These are phyloP conservation scores for Nigrospora oryzae DNA, from an alignment of 2,329 filamentous ascomycete genomes.

Conservation along the genomic window DNA sequence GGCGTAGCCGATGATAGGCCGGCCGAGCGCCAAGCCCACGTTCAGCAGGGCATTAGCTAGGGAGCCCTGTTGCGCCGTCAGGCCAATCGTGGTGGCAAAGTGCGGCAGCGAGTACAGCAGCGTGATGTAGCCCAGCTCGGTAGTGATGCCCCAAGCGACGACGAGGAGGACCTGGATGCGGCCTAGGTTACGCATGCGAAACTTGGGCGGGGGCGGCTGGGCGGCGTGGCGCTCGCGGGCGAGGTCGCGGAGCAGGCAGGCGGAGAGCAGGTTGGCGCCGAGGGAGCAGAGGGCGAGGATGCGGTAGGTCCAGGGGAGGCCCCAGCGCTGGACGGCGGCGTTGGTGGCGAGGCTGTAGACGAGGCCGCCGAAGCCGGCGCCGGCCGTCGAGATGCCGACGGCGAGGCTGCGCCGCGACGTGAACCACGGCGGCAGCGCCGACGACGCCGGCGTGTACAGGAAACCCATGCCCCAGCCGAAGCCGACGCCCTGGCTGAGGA, in stretches of 20 bases:
- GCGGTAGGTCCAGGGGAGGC: slow-evolving; percentile 52
- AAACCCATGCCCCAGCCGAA: slow-evolving; percentile 56
- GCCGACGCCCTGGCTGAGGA: slow-evolving; percentile 48
- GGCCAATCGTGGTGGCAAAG: slow-evolving; percentile 50
- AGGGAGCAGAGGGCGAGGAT: slow-evolving; percentile 48
- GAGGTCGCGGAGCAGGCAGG: slow-evolving; percentile 46
- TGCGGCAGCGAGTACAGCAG: slow-evolving; percentile 56
- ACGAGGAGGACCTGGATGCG: slow-evolving; percentile 47
- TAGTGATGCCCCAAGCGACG: slow-evolving; percentile 50
- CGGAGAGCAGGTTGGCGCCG: slow-evolving; percentile 41
- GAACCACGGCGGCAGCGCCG: slow-evolving; percentile 56
- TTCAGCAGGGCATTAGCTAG: slow-evolving; percentile 56
- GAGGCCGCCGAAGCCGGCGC: slow-evolving; percentile 50
- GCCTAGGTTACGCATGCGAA: slow-evolving; percentile 43
- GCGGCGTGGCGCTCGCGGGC: slow-evolving; percentile 38
- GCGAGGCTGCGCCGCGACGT: slow-evolving; percentile 46
- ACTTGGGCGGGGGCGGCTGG: slow-evolving; percentile 39
- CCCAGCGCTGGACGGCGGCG: slow-evolving; percentile 46
- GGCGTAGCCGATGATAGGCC: slow-evolving; percentile 55
- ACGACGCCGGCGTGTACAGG: slow-evolving; percentile 45
- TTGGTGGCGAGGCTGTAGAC: slow-evolving; percentile 50
- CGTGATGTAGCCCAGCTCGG: slow-evolving; percentile 57
- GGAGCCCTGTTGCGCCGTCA: slow-evolving; percentile 50
- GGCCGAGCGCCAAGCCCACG: slow-evolving; percentile 48
- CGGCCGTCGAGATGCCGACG: slow-evolving; percentile 49